Evolutionary conservation across 2,329 filamentous ascomycete genomes (phyloP), one percentile per base, ranked within the genome.

Genomic region (Raffaelea ambrosiae): DNA sequence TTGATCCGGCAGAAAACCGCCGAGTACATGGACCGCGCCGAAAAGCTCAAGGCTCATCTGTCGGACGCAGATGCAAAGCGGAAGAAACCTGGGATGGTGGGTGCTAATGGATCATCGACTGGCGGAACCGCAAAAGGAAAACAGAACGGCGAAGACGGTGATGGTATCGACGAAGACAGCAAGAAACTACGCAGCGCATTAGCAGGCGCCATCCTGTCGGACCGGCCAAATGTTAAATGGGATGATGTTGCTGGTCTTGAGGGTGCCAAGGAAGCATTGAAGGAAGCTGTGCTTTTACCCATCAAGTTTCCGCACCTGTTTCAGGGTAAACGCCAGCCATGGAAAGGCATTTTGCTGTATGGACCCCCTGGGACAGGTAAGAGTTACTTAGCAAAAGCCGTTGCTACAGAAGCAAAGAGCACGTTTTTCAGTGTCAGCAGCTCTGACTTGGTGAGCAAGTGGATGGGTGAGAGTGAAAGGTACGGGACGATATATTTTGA

Each of bases 381-480:
- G 74, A 93, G 86, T 73, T 96, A 96, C 66, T 73, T 98, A 47
- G 93, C 93, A 53, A 98, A 97, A 67, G 93, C 93, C 3, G 91
- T 98, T 44, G 93, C 93, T 46, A 98, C 93, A 18, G 93, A 98
- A 68, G 93, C 93, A 50, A 97, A 98, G 67, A 96, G 90, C 67
- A 97, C 93, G 3, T 98, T 98, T 65, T 98, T 98, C 77, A 96
- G 89, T 61, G 91, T 98, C 56, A 95, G 88, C 69, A 95, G 88
- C 74, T 95, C 88, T 62, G 93, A 98, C 64, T 67, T 98, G 66
- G 93, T 98, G 52, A 95, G 88, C 66, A 98, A 98, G 65, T 98
- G 93, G 93, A 98, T 98, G 93, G 93, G 93, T 71, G 93, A 98
- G 69, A 94, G 87, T 74, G 93, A 98, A 80, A 81, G 89, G 88